phyloP scores from a whole-genome alignment of 441 rosid genomes.

The Breynia disticha region DNA sequence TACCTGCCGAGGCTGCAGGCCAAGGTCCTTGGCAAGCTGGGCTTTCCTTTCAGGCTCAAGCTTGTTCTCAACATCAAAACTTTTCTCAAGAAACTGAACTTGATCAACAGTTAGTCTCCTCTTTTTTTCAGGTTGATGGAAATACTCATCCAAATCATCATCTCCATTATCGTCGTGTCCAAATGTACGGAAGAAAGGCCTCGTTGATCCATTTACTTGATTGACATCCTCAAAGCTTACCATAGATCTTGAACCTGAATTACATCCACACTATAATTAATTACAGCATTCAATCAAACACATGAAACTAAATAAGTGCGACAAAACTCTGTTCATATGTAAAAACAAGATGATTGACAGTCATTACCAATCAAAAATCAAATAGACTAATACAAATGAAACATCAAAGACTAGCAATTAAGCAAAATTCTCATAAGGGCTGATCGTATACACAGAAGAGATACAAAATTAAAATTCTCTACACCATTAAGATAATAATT shows the following conservation, averaged over 20 bases:
- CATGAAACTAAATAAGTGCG: neutral
- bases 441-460: too few species aligned
- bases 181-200: conserved; percentile 28
- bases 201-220: conserved; percentile 23
- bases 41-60: conserved; percentile 67
- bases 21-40: conserved; percentile 66
- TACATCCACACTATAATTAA: neutral
- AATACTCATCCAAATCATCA: conserved; percentile 47
- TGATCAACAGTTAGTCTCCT: conserved; percentile 45
- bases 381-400: neutral
- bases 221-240: conserved; percentile 45
- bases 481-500: too few species aligned
- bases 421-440: too few species aligned
- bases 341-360: neutral
- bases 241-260: conserved; percentile 50
- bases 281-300: conserved; percentile 1
- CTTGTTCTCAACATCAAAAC: conserved; percentile 64
- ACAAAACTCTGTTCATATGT: neutral
- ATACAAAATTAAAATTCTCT: too few species aligned
- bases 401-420: too few species aligned
- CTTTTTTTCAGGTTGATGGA: conserved; percentile 62
- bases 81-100: conserved; percentile 58
- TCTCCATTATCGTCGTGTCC: conserved; percentile 47
- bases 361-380: neutral
- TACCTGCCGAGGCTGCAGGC: conserved; percentile 66